Base-by-base conservation (phyloP, 2,329 filamentous ascomycete genomes). In the Cercospora sp. region DNA sequence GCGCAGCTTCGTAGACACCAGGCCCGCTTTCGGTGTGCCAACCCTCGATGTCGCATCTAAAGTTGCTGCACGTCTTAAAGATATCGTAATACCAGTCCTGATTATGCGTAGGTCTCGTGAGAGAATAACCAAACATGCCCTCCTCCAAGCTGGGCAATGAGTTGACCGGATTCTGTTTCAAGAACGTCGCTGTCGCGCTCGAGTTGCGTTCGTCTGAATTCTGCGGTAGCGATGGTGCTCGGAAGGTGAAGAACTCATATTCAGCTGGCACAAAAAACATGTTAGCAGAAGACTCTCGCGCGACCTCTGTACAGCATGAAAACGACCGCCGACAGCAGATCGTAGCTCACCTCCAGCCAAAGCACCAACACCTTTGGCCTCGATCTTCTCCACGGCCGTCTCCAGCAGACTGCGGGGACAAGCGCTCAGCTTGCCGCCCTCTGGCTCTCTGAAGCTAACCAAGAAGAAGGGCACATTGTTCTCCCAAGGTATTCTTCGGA, bases 21-120 rank as follows among this genome's bases (percentile, higher is more conserved):
- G 94, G 94, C 0, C 94, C 94, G 72, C 90, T 94, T 82, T 97
- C 94, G 8, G 94, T 97, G 82, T 97, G 94, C 94, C 94, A 97
- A 57, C 94, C 93, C 79, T 97, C 94, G 60, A 97, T 91, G 71
- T 90, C 87, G 77, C 92, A 95, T 49, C 86, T 83, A 81, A 97
- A 97, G 69, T 88, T 84, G 72, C 87, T 85, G 81, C 93, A 96
- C 0, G 90, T 87, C 71, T 96, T 88, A 80, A 92, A 97, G 61
- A 97, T 87, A 57, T 90, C 88, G 79, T 97, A 97, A 82, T 91
- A 97, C 82, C 94, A 97, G 51, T 95, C 92, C 80, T 96, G 89
- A 80, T 97, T 97, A 77, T 96, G 92, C 1, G 94, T 88, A 0
- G 94, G 91, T 24, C 93, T 86, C 9, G 92, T 97, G 72, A 97